phyloP scores from a whole-genome alignment of 257 asterid species.

The Solanum clarkiae region DNA sequence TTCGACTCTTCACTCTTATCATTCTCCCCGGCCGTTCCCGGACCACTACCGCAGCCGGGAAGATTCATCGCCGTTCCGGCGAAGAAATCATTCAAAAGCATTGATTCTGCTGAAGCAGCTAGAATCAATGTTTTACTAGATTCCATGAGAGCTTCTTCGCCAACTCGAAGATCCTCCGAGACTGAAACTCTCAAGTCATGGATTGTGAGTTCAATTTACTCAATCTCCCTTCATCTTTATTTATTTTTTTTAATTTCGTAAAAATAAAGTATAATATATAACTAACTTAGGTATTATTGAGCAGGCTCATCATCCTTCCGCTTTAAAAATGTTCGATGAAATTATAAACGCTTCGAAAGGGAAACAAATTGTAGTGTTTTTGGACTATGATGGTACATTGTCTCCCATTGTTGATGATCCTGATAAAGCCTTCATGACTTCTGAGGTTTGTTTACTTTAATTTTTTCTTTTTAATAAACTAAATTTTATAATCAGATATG shows the following conservation, averaged over 20 bases:
- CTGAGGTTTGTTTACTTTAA: slow-evolving; percentile 25
- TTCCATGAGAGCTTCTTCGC: slow-evolving; percentile 74
- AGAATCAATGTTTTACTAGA: slow-evolving; percentile 32
- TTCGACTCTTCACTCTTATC: slow-evolving; percentile 4
- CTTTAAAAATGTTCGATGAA: slow-evolving; percentile 45
- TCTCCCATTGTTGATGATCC: slow-evolving; percentile 80
- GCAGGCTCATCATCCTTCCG: slow-evolving; percentile 63
- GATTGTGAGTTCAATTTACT: slow-evolving; percentile 29
- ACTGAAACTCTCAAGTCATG: slow-evolving; percentile 38
- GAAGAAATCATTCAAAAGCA: slow-evolving; percentile 22
- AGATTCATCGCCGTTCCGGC: slow-evolving; percentile 16
- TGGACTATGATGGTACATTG: slow-evolving; percentile 76
- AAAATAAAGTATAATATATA: not conserved
- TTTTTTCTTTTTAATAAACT: not conserved
- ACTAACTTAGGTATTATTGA: not conserved
- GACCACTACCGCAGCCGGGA: slow-evolving; percentile 3
- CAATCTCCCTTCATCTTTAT: not conserved
- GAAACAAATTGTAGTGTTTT: slow-evolving; percentile 56
- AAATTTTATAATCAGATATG: not conserved
- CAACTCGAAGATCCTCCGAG: slow-evolving; percentile 35
- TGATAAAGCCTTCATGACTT: slow-evolving; percentile 57
- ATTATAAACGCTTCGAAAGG: slow-evolving; percentile 36
- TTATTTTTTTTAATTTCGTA: too few species aligned
- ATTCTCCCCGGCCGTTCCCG: slow-evolving; percentile 6
- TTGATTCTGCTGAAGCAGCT: slow-evolving; percentile 22